Evolutionary conservation across 23 red algal species (phyloP).

Genomic region (Gracilaria domingensis): DNA sequence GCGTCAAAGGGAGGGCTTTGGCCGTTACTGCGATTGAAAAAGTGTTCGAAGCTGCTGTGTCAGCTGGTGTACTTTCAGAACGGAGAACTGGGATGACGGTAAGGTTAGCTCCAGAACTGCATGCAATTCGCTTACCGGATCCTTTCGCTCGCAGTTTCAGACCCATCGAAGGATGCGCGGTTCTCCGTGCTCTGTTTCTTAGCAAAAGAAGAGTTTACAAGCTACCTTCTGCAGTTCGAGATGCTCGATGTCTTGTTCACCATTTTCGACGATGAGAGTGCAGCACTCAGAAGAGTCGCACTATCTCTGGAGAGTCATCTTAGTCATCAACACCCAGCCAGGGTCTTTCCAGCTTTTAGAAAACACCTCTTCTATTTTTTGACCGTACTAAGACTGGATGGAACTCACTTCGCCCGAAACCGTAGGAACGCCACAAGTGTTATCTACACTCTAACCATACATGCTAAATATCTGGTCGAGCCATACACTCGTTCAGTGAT

Average conservation of each 20-base stretch:
- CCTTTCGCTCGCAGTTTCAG: constrained; percentile 76
- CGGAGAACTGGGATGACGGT: background rate
- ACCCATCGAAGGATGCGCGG: constrained; percentile 76
- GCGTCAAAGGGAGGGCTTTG: constrained; percentile 45
- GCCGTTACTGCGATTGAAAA: constrained; percentile 40
- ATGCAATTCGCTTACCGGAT: constrained; percentile 63
- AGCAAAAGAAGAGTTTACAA: constrained; percentile 28
- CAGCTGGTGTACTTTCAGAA: background rate
- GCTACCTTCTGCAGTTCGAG: constrained; percentile 85
- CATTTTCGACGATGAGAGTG: constrained; percentile 86
- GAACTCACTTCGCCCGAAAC: constrained; percentile 47
- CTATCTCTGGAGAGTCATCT: constrained; percentile 76
- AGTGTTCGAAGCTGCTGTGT: constrained; percentile 35
- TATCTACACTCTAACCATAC: constrained; percentile 76
- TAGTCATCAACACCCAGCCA: constrained; percentile 78
- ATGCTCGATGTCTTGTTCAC: constrained; percentile 69
- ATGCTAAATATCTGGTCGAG: constrained; percentile 77
- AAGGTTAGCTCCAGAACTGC: constrained; percentile 46
- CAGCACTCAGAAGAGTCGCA: constrained; percentile 70
- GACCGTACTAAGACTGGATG: constrained; percentile 77
- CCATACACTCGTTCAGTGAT: constrained; percentile 80
- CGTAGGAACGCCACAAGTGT: constrained; percentile 76
- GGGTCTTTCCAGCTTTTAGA: constrained; percentile 78
- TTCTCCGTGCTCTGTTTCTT: constrained; percentile 73
- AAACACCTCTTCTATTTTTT: constrained; percentile 76